These are phyloP conservation scores for Hamamelis virginiana DNA, from an alignment of 164 flowering plant genomes.

Conservation along the genomic window DNA sequence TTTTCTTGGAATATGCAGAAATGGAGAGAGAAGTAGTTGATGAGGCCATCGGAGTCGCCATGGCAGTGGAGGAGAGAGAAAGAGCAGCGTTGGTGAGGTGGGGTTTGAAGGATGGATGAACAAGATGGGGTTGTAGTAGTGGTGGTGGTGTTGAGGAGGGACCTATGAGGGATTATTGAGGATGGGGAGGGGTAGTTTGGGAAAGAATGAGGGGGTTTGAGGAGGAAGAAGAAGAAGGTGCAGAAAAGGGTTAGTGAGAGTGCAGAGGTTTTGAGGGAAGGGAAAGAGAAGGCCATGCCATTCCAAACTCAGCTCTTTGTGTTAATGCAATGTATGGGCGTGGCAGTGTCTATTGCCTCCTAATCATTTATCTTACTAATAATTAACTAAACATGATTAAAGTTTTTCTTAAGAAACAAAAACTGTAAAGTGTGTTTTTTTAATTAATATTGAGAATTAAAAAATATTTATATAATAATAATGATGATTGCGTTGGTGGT, in stretches of 20 bases:
- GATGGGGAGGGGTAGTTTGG: slow-evolving; percentile 14
- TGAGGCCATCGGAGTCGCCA: slow-evolving; percentile 42
- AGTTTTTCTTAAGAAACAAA: no score
- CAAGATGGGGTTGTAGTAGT: slow-evolving; percentile 19
- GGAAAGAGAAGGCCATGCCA: slow-evolving; percentile 52
- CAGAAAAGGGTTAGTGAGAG: slow-evolving; percentile 37
- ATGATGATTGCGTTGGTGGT: no score
- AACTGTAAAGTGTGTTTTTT: no score
- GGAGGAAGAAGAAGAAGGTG: slow-evolving; percentile 44
- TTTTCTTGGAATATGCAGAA: slow-evolving; percentile 55
- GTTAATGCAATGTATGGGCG: no score
- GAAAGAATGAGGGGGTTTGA: slow-evolving; percentile 17
- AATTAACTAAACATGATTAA: slow-evolving; percentile 10
- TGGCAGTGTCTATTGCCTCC: no score
- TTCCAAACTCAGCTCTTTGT: slow-evolving; percentile 3
- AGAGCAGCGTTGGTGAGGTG: slow-evolving; percentile 27
- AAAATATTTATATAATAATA: no score
- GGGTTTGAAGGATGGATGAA: slow-evolving; percentile 27
- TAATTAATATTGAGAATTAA: no score
- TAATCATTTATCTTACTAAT: no score
- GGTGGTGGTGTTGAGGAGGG: slow-evolving; percentile 31
- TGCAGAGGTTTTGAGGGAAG: slow-evolving; percentile 25
- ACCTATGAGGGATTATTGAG: slow-evolving; percentile 33
- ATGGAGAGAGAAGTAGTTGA: slow-evolving; percentile 70
- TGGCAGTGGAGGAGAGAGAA: slow-evolving; percentile 31